Percentiles rank a stretch among this genome's conserved stretches.
Evolutionary conservation across 306 rosid genomes (phyloP).

Genomic region (Vigna mungo): DNA sequence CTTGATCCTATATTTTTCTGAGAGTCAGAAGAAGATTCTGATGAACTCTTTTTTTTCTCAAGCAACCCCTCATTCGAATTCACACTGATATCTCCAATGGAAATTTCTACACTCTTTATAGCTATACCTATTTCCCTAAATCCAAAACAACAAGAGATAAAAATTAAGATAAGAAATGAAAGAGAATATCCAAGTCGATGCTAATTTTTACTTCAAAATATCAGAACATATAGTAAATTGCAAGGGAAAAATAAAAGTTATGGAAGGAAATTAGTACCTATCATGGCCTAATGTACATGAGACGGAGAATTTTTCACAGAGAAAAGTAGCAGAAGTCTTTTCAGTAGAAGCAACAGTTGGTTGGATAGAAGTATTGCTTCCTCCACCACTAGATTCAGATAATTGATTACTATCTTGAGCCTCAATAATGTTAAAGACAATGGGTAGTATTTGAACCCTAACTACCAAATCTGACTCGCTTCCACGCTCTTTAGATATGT

Average conservation of each 20-base stretch:
- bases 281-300: conserved; percentile 79
- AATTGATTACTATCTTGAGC: conserved; percentile 63
- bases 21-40: conserved; percentile 58
- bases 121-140: conserved; percentile 79
- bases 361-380: conserved; percentile 59
- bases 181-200: no score
- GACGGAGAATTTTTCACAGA: conserved; percentile 73
- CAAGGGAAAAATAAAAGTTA: conserved; percentile 14
- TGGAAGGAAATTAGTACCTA: conserved; percentile 64
- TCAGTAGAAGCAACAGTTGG: conserved; percentile 59
- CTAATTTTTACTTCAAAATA: background rate
- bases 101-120: conserved; percentile 67
- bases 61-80: conserved; percentile 79
- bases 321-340: conserved; percentile 57
- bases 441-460: conserved; percentile 68
- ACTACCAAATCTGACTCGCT: conserved; percentile 62
- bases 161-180: conserved; percentile 37
- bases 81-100: conserved; percentile 67
- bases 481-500: conserved; percentile 67
- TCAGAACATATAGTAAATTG: conserved; percentile 1
- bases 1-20: conserved; percentile 48
- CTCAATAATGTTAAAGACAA: conserved; percentile 63
- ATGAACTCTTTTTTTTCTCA: conserved; percentile 65
- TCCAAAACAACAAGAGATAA: conserved; percentile 47
- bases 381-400: conserved; percentile 59